phyloP scores from a whole-genome alignment of 805 yeast genomes.

The Suhomyces pyralidae region DNA sequence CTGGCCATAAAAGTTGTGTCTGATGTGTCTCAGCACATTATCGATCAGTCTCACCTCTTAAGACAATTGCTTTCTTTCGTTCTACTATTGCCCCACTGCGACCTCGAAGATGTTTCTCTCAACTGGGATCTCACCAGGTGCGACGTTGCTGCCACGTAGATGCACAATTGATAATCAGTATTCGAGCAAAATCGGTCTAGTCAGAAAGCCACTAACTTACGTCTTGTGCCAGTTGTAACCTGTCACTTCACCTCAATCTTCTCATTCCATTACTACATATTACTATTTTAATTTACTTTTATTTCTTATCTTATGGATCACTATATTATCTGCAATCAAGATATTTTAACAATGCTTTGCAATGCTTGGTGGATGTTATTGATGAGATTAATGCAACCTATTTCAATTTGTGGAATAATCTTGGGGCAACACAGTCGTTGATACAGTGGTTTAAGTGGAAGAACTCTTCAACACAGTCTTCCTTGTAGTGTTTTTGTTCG shows the following conservation, averaged over 20 bases:
- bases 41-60: no score
- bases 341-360: neutral
- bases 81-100: neutral
- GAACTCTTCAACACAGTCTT: constrained; percentile 97
- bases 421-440: constrained; percentile 89
- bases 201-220: no score
- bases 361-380: neutral
- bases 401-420: constrained; percentile 80
- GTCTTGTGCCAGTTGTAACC: no score
- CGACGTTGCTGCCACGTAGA: neutral
- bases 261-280: neutral
- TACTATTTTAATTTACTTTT: neutral
- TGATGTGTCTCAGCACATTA: no score
- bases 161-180: neutral
- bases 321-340: neutral
- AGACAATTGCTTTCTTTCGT: neutral
- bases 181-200: no score
- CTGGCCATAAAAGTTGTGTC: no score
- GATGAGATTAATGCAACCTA: constrained; percentile 26
- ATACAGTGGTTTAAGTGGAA: constrained; percentile 95
- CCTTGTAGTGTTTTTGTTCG: constrained; percentile 77
- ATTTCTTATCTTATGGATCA: neutral
- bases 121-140: no score
- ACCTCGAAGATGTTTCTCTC: neutral
- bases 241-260: no score